Base-by-base conservation (phyloP, 352 stramenopile genomes). In the Globisporangium irregulare region DNA sequence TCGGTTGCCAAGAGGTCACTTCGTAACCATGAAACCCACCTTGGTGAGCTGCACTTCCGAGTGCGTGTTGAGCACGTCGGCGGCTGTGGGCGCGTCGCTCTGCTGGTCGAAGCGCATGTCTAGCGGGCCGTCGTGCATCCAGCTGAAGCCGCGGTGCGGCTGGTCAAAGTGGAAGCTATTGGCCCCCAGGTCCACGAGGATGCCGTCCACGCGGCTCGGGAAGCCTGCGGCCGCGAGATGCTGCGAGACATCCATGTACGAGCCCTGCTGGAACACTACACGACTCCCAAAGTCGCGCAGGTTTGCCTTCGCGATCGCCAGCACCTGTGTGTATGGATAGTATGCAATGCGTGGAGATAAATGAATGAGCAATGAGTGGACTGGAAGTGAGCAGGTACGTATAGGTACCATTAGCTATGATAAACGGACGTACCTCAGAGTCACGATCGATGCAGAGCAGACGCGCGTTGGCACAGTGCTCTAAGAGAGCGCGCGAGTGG, bases 151-250 rank as follows among this genome's bases (percentile, higher is more conserved):
- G 32, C 87, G 80, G 36, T 77, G 73, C 10, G 79, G 70, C 55
- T 82, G 74, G 63, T 94, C 87, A 59, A 93, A 90, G 74, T 94
- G 87, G 62, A 89, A 91, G 69, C 87, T 94, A 65, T 94, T 94
- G 34, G 84, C 87, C 10, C 87, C 87, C 10, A 94, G 78, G 68
- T 94, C 87, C 34, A 94, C 83, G 54, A 91, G 73, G 62, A 92
- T 84, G 46, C 87, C 87, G 51, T 89, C 77, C 4, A 93, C 85
- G 41, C 64, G 55, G 8, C 60, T 34, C 4, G 82, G 80, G 55
- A 93, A 91, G 7, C 67, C 73, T 15, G 71, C 70, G 22, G 61
- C 55, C 0, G 66, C 41, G 54, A 94, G 73, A 56, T 88, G 79
- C 5, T 38, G 61, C 0, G 59, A 38, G 14, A 93, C 71, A 22